Evolutionary conservation across 306 rosid genomes (phyloP).

Genomic region (Begonia peltatifolia): DNA sequence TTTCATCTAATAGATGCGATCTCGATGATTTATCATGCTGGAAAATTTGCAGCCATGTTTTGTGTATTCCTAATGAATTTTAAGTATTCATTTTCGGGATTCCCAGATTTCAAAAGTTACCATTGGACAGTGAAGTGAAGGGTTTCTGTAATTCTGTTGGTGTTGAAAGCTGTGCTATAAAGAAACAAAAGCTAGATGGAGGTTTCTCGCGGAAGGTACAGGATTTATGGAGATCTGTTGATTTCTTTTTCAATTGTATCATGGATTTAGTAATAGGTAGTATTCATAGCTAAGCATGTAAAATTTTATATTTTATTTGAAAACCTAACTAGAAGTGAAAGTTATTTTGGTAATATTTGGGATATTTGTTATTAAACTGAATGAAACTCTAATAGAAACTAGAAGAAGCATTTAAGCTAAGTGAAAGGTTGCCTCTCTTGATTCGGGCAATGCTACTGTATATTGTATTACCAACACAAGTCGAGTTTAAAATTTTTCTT

Average conservation of each 20-base stretch:
- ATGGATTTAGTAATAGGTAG: too few relatives aligned
- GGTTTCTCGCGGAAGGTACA: conserved; percentile 68
- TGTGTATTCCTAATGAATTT: conserved; percentile 7
- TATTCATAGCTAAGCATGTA: too few relatives aligned
- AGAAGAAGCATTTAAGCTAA: neutral
- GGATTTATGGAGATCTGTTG: conserved; percentile 7
- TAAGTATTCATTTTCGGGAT: neutral
- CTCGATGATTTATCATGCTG: too few relatives aligned
- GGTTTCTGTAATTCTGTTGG: conserved; percentile 33
- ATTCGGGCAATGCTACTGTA: neutral
- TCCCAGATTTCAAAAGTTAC: conserved; percentile 50
- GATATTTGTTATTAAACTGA: neutral
- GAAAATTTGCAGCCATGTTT: neutral
- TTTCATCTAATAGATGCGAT: too few relatives aligned
- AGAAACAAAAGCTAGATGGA: conserved; percentile 83
- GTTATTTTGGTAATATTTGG: neutral
- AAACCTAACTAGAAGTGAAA: neutral
- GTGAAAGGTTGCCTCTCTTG: neutral
- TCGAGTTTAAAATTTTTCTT: conserved; percentile 12
- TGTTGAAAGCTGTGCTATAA: conserved; percentile 66
- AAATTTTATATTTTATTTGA: neutral
- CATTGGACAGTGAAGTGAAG: conserved; percentile 34
- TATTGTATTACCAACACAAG: neutral
- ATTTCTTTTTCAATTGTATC: neutral
- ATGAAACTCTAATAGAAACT: neutral